Evolutionary conservation across 257 asterid genomes (phyloP), one percentile per base, ranked within the genome.

Genomic region (Petunia secreta): DNA sequence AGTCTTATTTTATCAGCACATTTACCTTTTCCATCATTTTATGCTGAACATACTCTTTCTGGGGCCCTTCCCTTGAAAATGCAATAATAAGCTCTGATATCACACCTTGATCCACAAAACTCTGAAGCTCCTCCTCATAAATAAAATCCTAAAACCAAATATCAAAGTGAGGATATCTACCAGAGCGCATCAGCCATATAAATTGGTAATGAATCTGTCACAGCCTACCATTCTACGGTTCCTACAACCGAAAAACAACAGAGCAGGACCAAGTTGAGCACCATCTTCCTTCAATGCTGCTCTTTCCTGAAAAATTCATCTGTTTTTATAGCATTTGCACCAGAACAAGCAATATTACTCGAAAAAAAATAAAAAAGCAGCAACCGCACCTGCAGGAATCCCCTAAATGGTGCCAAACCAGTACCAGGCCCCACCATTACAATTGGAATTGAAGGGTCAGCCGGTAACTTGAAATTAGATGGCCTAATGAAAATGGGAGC

Each of bases 391-490:
- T 90, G 94, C 59, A 92, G 87, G 82, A 92, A 92, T 81, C 97
- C 97, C 83, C 97, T 90, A 57, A 92, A 92, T 75, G 97, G 97
- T 71, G 97, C 97, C 91, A 92, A 85, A 77, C 97, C 97, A 80
- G 97, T 92, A 59, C 97, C 97, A 67, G 97, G 97, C 66, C 97
- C 97, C 46, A 92, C 89, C 97, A 92, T 92, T 80, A 92, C 81
- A 63, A 92, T 83, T 59, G 97, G 97, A 74, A 78, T 76, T 40
- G 89, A 87, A 77, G 97, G 90, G 83, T 90, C 93, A 78, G 87
- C 83, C 39, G 97, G 97, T 80, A 92, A 85, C 77, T 89, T 90
- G 83, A 92, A 92, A 85, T 88, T 92, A 73, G 97, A 92, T 82
- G 92, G 80, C 88, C 97, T 88, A 81, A 90, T 89, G 84, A 86